phyloP scores from a whole-genome alignment of 2,329 filamentous ascomycete species.

The Cordyceps militaris region DNA sequence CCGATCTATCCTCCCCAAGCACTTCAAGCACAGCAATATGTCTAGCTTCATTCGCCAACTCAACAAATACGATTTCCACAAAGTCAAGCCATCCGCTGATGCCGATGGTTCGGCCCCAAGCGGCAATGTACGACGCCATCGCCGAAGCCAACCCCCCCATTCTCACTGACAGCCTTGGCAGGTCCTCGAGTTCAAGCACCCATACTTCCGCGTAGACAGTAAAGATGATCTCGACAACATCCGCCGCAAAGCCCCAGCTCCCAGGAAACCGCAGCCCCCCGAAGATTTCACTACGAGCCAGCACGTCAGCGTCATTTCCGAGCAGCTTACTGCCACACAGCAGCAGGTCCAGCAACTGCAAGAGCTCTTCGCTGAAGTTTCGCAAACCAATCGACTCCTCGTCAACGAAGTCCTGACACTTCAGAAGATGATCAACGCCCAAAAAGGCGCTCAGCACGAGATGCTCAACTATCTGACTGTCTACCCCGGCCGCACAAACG shows the following conservation, averaged over 20 bases:
- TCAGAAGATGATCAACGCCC: slow-evolving; percentile 53
- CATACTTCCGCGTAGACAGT: slow-evolving; percentile 90
- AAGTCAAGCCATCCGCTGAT: slow-evolving; percentile 59
- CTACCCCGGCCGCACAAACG: slow-evolving; percentile 34
- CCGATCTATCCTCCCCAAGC: slow-evolving; percentile 91
- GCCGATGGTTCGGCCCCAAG: slow-evolving; percentile 27
- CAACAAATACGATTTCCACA: slow-evolving; percentile 98
- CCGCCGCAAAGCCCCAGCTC: slow-evolving; percentile 85
- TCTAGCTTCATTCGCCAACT: slow-evolving; percentile 92
- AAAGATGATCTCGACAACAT: slow-evolving; percentile 97
- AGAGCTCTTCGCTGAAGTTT: slow-evolving; percentile 74
- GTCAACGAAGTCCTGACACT: slow-evolving; percentile 54
- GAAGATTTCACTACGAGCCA: slow-evolving; percentile 76
- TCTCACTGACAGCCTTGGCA: slow-evolving; percentile 25
- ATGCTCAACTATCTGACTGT: slow-evolving; percentile 49
- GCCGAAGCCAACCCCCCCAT: slow-evolving; percentile 35
- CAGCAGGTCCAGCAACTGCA: slow-evolving; percentile 86
- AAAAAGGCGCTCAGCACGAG: slow-evolving; percentile 51
- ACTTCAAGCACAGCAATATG: slow-evolving; percentile 99
- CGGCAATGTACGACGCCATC: slow-evolving; percentile 28
- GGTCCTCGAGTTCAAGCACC: slow-evolving; percentile 80
- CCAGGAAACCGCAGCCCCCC: slow-evolving; percentile 61
- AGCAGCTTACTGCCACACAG: slow-evolving; percentile 81
- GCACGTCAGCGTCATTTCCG: slow-evolving; percentile 82
- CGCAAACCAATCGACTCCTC: slow-evolving; percentile 54